Percentiles rank a stretch among this genome's conserved stretches.
Evolutionary conservation across 2,329 filamentous ascomycete genomes (phyloP).

Genomic region (Cadophora luteo-olivacea): DNA sequence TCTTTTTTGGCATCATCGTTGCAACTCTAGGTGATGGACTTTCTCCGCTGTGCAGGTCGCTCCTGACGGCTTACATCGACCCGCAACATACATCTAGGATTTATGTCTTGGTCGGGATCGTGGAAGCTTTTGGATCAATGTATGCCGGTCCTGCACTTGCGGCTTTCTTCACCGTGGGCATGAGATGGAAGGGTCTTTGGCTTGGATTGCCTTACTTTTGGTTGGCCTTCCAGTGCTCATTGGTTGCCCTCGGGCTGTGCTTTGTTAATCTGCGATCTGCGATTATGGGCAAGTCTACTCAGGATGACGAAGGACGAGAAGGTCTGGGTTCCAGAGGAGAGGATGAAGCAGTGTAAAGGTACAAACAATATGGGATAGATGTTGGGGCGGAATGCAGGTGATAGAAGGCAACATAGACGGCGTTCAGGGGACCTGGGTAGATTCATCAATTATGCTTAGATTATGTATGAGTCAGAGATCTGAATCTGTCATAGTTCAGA

Average conservation of each 20-base stretch:
- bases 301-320: not conserved
- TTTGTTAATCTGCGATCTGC: constrained; percentile 18
- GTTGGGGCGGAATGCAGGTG: not conserved
- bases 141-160: constrained; percentile 21
- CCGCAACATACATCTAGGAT: constrained; percentile 18
- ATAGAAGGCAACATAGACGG: not conserved
- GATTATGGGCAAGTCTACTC: not conserved
- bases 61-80: constrained; percentile 20
- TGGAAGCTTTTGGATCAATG: constrained; percentile 18
- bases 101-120: constrained; percentile 15
- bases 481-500: not conserved
- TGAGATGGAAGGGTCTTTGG: constrained; percentile 18
- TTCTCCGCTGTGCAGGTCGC: constrained; percentile 14
- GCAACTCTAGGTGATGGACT: constrained; percentile 20
- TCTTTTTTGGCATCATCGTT: constrained; percentile 11
- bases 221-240: constrained; percentile 4
- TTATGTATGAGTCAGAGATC: not conserved
- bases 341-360: not conserved
- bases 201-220: constrained; percentile 20
- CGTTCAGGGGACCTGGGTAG: not conserved
- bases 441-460: not conserved
- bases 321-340: not conserved
- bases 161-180: constrained; percentile 14
- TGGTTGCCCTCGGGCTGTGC: constrained; percentile 10
- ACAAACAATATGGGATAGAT: not conserved